Evolutionary conservation across 2,329 filamentous ascomycete genomes (phyloP), one percentile per base, ranked within the genome.

Genomic region (Botryotinia calthae): DNA sequence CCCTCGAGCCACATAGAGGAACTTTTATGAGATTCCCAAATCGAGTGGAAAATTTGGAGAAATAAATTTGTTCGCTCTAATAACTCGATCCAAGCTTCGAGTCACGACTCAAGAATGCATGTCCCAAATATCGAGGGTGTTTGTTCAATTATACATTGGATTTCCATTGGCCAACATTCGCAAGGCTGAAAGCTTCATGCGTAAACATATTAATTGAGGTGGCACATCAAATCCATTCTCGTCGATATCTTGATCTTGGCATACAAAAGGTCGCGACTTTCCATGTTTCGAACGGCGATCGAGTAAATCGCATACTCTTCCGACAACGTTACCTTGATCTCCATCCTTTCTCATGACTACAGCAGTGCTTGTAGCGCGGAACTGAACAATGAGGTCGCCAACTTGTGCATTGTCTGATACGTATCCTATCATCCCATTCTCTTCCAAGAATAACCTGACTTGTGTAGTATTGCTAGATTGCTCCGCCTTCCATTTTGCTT

Each of bases 341-440:
- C 31, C 63, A 25, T 69, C 64, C 9, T 51, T 69, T 42, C 64
- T 68, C 51, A 72, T 44, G 18, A 72, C 51, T n/a, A 72, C 64
- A 61, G 64, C 44, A 0, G 71, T 69, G 16, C 56, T 62, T 9
- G 63, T 72, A 18, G 25, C 66, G 31, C 64, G 51, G 34, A 72
- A 72, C 37, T 68, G 63, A 25, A 72, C 44, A 34, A 72, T 34
- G 7, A 61, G 4, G 31, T 72, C 63, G 4, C 63, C 71, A 8
- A 68, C 34, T 62, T 34, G 40, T 42, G 54, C 64, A 37, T 48
- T 69, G 7, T 61, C 42, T 18, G 71, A 72, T 20, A 34, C 42
- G 31, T 69, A 72, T 40, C 71, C 71, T 20, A 72, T 72, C 64
- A 72, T 68, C 10, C 71, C 71, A 68, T 69, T 69, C 20, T 72